Percentiles rank a stretch among this genome's conserved stretches.
phyloP scores from a whole-genome alignment of 1,139 yeast genomes.

The Taiozyma sp. region DNA sequence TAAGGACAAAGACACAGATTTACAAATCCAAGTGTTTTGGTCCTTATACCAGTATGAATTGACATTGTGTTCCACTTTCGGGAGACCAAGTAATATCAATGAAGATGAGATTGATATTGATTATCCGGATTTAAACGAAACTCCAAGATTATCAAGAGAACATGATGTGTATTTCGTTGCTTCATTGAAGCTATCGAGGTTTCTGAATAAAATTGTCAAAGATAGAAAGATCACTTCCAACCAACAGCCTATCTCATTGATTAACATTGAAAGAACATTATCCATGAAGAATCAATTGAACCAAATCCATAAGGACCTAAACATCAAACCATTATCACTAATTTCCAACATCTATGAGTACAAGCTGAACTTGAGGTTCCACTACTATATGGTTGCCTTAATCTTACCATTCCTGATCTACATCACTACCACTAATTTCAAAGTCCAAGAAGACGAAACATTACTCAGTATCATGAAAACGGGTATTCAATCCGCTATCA shows the following conservation, averaged over 20 bases:
- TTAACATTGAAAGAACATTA: constrained; percentile 33
- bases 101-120: constrained; percentile 61
- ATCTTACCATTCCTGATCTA: constrained; percentile 36
- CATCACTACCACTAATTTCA: constrained; percentile 28
- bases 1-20: constrained; percentile 4
- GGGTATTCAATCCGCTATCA: constrained; percentile 34
- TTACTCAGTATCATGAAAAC: constrained; percentile 30
- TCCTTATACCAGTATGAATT: constrained; percentile 34
- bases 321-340: constrained; percentile 19
- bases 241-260: constrained; percentile 32
- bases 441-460: constrained; percentile 31
- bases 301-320: constrained; percentile 27
- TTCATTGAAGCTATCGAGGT: constrained; percentile 29
- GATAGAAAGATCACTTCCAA: constrained; percentile 29
- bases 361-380: constrained; percentile 34
- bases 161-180: constrained; percentile 30
- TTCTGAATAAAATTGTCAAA: constrained; percentile 32
- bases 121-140: constrained; percentile 59
- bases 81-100: constrained; percentile 35
- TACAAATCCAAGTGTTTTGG: constrained; percentile 31
- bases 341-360: constrained; percentile 32
- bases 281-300: constrained; percentile 29
- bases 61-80: constrained; percentile 35
- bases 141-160: constrained; percentile 22
- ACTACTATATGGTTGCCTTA: constrained; percentile 33